Evolutionary conservation across 257 asterid genomes (phyloP).

Genomic region (Solanum appendiculatum): DNA sequence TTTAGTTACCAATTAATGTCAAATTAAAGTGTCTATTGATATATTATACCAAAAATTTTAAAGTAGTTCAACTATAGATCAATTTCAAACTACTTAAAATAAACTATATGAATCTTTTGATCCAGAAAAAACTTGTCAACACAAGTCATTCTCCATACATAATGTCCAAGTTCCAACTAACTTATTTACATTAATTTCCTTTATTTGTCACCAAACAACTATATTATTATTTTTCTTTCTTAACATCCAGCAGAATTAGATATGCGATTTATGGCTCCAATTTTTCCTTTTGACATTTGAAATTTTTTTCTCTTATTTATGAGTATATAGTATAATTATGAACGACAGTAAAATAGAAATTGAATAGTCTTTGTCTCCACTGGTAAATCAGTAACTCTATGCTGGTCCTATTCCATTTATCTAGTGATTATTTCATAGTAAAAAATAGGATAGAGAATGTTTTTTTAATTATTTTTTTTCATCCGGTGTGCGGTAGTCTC

Average conservation of each 20-base stretch:
- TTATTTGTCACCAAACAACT: background rate
- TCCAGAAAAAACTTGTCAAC: background rate
- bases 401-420: background rate
- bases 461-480: no score
- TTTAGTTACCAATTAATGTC: background rate
- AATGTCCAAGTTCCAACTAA: background rate
- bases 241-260: background rate
- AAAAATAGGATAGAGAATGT: background rate
- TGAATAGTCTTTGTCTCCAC: background rate
- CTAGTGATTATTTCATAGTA: background rate
- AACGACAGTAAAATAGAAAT: background rate
- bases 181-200: background rate
- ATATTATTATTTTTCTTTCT: background rate
- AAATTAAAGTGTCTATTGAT: background rate
- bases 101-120: background rate
- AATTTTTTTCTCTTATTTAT: background rate
- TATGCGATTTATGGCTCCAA: background rate
- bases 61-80: background rate
- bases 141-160: background rate
- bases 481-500: background rate
- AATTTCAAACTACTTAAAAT: background rate
- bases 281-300: background rate
- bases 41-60: background rate
- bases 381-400: background rate
- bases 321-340: background rate